Percentiles rank a stretch among this genome's conserved stretches.
These are phyloP conservation scores for Cymodocea nodosa DNA, from an alignment of 116 monocot genomes.

Conservation along the genomic window DNA sequence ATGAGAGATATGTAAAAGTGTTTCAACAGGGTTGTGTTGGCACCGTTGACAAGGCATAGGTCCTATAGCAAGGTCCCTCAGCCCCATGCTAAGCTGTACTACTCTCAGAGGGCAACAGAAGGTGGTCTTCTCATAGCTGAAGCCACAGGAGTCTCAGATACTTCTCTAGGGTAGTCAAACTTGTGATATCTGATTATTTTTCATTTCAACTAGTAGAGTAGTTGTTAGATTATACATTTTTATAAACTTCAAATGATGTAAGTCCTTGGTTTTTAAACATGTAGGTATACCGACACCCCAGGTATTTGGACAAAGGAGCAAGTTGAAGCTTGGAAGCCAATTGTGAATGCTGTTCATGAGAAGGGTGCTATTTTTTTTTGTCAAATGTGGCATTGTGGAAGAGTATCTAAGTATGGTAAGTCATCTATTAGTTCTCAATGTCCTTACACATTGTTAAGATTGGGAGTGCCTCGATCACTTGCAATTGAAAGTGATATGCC, in stretches of 20 bases:
- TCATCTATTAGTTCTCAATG: background rate
- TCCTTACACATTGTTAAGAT: too few relatives aligned
- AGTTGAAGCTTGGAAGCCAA: slow-evolving; percentile 36
- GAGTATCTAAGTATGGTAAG: slow-evolving; percentile 28
- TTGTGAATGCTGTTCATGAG: slow-evolving; percentile 33
- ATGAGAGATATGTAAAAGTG: background rate
- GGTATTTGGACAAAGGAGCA: slow-evolving; percentile 48
- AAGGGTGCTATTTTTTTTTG: slow-evolving; percentile 48
- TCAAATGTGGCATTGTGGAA: slow-evolving; percentile 40
- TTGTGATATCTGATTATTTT: background rate
- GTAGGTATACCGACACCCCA: slow-evolving; percentile 17
- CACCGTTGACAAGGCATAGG: slow-evolving; percentile 18
- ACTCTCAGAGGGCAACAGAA: slow-evolving; percentile 17
- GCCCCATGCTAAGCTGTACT: slow-evolving; percentile 16
- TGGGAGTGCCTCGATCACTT: too few relatives aligned
- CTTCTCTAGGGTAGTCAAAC: slow-evolving; percentile 13
- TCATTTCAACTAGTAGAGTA: background rate
- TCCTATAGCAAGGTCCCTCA: slow-evolving; percentile 15
- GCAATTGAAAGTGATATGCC: too few relatives aligned
- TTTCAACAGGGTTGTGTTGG: slow-evolving; percentile 13
- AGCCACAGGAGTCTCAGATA: slow-evolving; percentile 21
- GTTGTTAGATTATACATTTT: background rate
- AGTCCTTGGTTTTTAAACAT: background rate
- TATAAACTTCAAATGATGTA: background rate
- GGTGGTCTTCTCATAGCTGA: slow-evolving; percentile 18